Conservation (phyloP, 345 rosid species). For the Melastoma malabathricum region DNA sequence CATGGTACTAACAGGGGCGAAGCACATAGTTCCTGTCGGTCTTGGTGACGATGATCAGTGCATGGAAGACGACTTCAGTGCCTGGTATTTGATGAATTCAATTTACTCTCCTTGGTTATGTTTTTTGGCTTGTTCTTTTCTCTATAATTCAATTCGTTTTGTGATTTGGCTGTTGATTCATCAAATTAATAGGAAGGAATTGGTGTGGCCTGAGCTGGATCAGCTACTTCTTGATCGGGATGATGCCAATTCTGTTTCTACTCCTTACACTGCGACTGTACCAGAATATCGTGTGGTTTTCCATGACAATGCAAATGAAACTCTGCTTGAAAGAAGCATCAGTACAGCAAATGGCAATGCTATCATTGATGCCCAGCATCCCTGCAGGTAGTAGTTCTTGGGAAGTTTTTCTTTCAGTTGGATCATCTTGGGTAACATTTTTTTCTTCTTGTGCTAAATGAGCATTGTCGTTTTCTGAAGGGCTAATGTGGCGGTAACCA, state of each 20-base stretch:
- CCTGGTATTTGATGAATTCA: conserved; percentile 8
- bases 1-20: conserved; percentile 42
- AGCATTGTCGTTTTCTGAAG: conserved; percentile 20
- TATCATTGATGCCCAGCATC: conserved; percentile 65
- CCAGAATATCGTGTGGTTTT: conserved; percentile 67
- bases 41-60: conserved; percentile 88
- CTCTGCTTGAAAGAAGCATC: conserved; percentile 16
- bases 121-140: not conserved
- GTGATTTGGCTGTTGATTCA: conserved; percentile 6
- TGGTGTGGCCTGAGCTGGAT: conserved; percentile 74
- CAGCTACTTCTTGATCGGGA: conserved; percentile 63
- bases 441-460: too few species aligned
- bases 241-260: conserved; percentile 41
- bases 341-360: conserved; percentile 44
- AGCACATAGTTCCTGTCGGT: conserved; percentile 58
- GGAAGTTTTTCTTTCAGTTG: too few species aligned
- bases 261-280: conserved; percentile 81
- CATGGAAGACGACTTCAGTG: conserved; percentile 75
- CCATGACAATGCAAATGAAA: conserved; percentile 32
- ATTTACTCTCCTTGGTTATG: too few species aligned
- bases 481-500: conserved; percentile 57
- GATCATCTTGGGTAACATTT: too few species aligned
- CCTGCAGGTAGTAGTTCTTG: conserved; percentile 52
- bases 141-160: not conserved
- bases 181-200: conserved; percentile 39